phyloP scores from a whole-genome alignment of 371 early-diverging fungal species.

The Apophysomyces ossiformis region DNA sequence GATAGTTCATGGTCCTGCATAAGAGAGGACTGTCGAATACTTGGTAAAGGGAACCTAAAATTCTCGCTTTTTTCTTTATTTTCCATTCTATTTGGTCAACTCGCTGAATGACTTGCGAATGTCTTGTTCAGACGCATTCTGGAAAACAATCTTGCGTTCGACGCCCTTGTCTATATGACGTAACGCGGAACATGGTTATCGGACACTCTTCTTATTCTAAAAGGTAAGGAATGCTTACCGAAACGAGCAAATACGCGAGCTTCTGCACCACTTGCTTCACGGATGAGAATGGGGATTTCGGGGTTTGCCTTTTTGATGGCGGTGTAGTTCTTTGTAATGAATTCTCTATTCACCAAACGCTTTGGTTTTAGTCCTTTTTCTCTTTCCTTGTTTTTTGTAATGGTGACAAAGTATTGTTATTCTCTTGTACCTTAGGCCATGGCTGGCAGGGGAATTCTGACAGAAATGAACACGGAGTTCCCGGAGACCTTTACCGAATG shows the following conservation, averaged over 20 bases:
- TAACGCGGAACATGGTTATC: background rate
- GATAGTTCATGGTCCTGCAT: no score
- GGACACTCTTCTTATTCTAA: background rate
- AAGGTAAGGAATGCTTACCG: constrained; percentile 55
- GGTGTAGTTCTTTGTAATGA: constrained; percentile 79
- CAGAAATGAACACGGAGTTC: constrained; percentile 93
- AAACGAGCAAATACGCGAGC: constrained; percentile 91
- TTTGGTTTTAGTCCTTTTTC: background rate
- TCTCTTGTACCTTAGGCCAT: constrained; percentile 76
- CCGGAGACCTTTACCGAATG: constrained; percentile 70
- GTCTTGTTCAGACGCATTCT: constrained; percentile 74
- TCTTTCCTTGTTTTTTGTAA: background rate
- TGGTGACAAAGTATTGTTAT: background rate
- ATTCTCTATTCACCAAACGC: constrained; percentile 63
- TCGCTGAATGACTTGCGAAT: constrained; percentile 68
- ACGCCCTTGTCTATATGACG: constrained; percentile 73
- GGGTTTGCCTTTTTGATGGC: constrained; percentile 87
- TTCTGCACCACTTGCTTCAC: constrained; percentile 88
- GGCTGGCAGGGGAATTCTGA: constrained; percentile 83
- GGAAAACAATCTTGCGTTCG: constrained; percentile 80
- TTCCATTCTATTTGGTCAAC: constrained; percentile 5
- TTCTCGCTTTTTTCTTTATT: background rate
- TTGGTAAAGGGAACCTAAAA: background rate
- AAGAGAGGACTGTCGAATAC: no score
- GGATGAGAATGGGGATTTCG: constrained; percentile 85